A percentile compares a stretch with the other conserved stretches of the same genome.
Evolutionary conservation across 2,329 filamentous ascomycete species (phyloP).

Genomic region (Arthrobotrys sinensis): DNA sequence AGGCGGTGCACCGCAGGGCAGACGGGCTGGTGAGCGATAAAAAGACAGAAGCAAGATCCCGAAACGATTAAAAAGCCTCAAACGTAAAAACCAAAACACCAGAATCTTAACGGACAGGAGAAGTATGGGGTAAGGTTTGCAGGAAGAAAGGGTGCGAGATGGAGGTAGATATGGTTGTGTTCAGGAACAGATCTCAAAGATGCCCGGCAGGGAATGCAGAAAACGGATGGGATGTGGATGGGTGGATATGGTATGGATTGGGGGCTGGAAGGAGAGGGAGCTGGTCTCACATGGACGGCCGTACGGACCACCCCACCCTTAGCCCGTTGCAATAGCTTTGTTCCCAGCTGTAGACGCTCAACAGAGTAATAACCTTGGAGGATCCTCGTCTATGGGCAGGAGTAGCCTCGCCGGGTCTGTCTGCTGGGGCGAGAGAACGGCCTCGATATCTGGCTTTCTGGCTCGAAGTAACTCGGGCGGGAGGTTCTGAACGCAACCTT

Average conservation of each 20-base stretch:
- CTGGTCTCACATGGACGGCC: conserved; percentile 57
- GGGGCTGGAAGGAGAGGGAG: conserved; percentile 52
- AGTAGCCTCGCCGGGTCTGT: conserved; percentile 58
- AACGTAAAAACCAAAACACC: conserved; percentile 42
- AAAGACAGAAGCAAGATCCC: conserved; percentile 38
- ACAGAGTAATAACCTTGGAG: conserved; percentile 39
- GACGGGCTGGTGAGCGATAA: conserved; percentile 53
- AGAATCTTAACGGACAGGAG: conserved; percentile 26
- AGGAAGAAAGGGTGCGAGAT: conserved; percentile 44
- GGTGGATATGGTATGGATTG: conserved; percentile 30
- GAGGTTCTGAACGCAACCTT: conserved; percentile 58
- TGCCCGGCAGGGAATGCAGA: conserved; percentile 53
- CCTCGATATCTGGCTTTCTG: conserved; percentile 59
- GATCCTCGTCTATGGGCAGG: conserved; percentile 39
- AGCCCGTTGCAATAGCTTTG: conserved; percentile 29
- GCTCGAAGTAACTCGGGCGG: conserved; percentile 57
- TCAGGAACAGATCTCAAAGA: conserved; percentile 58
- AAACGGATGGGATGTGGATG: conserved; percentile 40
- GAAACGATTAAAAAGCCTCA: conserved; percentile 60
- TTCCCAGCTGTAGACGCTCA: conserved; percentile 22
- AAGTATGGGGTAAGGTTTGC: background rate
- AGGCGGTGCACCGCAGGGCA: conserved; percentile 40
- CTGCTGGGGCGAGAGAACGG: conserved; percentile 54
- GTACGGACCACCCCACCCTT: conserved; percentile 59
- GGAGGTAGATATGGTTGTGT: conserved; percentile 55